A percentile compares a stretch with the other conserved stretches of the same genome.
Conservation (phyloP, 805 yeast genomes). For the Starmerella etchellsii region DNA sequence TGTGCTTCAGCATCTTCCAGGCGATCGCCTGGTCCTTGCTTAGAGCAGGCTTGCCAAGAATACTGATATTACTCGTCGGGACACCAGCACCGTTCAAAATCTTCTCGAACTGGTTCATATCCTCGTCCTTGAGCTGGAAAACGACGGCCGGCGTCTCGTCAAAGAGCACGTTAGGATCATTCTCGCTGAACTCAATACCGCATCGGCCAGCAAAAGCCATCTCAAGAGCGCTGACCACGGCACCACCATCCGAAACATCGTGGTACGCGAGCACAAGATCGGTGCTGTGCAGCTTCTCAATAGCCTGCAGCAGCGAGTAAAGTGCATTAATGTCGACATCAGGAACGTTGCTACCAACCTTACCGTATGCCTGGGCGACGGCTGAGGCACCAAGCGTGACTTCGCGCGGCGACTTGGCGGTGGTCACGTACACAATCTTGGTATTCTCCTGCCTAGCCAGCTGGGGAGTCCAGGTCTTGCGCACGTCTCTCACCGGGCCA, state of each 20-base stretch:
- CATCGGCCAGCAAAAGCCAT: conserved; percentile 96
- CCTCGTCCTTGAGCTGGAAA: conserved; percentile 59
- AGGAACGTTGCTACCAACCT: conserved; percentile 74
- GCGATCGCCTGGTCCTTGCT: conserved; percentile 39
- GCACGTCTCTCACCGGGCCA: conserved; percentile 71
- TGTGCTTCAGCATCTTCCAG: conserved; percentile 32
- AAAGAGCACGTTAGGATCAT: conserved; percentile 49
- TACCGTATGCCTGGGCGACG: conserved; percentile 81
- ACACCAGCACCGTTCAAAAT: conserved; percentile 51
- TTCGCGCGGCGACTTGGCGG: conserved; percentile 31
- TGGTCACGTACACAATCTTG: conserved; percentile 63
- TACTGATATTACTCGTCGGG: conserved; percentile 37
- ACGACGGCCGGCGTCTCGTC: conserved; percentile 94
- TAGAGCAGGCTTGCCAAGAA: conserved; percentile 50
- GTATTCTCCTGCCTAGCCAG: conserved; percentile 44
- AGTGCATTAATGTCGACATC: conserved; percentile 55
- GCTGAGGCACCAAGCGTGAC: conserved; percentile 85
- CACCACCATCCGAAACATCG: conserved; percentile 94
- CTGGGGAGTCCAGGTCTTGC: conserved; percentile 92
- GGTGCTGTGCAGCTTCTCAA: conserved; percentile 58
- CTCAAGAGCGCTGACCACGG: conserved; percentile 70
- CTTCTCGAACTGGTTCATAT: conserved; percentile 38
- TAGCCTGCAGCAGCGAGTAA: conserved; percentile 56
- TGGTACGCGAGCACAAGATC: conserved; percentile 70
- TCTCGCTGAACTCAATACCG: conserved; percentile 48